Percentiles rank a stretch among this genome's conserved stretches.
phyloP scores from a whole-genome alignment of 2,329 filamentous ascomycete genomes.

The Pseudopithomyces chartarum region DNA sequence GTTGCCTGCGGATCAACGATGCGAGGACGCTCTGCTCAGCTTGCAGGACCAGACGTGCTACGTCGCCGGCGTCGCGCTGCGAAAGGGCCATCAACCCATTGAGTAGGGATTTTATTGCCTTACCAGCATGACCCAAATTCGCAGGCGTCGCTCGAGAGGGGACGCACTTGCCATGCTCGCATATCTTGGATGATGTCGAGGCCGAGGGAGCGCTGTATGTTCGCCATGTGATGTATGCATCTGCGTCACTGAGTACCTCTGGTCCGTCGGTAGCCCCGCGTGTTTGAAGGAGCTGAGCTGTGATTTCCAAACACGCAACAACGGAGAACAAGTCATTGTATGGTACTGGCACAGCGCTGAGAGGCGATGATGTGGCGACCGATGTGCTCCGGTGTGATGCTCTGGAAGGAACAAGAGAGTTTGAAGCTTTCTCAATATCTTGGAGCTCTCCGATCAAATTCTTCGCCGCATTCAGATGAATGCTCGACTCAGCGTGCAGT shows the following conservation, averaged over 20 bases:
- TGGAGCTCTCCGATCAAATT: conserved; percentile 1
- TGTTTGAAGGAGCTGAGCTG: neutral
- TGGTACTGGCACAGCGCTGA: neutral
- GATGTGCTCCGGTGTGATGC: neutral
- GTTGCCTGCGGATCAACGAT: conserved; percentile 2
- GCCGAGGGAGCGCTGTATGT: neutral
- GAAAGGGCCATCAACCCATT: conserved; percentile 3
- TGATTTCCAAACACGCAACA: conserved; percentile 2
- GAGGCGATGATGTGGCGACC: neutral
- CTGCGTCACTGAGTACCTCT: neutral
- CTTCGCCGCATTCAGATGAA: conserved; percentile 4
- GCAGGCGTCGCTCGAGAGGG: conserved; percentile 5
- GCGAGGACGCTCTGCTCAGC: conserved; percentile 2
- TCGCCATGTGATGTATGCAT: conserved; percentile 3
- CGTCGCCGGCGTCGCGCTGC: neutral
- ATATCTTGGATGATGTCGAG: neutral
- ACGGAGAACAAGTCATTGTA: conserved; percentile 1
- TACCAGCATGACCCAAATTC: neutral
- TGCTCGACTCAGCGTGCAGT: neutral
- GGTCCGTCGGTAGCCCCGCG: neutral
- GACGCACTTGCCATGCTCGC: neutral
- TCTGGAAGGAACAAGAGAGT: neutral
- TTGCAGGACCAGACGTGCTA: neutral
- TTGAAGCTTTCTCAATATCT: neutral
- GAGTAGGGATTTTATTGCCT: conserved; percentile 3